Percentiles rank a stretch among this genome's conserved stretches.
phyloP scores from a whole-genome alignment of 2,329 filamentous ascomycete species.

The Sarocladiaceae sp. region DNA sequence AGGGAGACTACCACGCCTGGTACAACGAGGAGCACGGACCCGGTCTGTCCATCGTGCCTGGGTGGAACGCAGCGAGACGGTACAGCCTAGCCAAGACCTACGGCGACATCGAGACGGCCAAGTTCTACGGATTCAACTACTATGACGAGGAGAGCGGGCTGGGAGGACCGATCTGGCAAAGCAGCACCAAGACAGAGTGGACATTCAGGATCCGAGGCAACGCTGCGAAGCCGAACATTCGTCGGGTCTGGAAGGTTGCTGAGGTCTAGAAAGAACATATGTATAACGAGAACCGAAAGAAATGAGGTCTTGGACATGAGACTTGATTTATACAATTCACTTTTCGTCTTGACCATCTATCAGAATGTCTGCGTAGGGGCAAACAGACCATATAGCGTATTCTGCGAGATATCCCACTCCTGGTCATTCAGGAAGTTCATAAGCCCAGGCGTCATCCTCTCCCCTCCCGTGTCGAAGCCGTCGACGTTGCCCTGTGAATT shows the following conservation, averaged over 20 bases:
- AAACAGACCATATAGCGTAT: conserved; percentile 24
- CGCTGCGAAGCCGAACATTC: conserved; percentile 14
- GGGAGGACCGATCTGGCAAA: conserved; percentile 13
- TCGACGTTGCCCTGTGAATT: conserved; percentile 19
- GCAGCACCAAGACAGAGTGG: conserved; percentile 13
- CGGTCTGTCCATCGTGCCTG: conserved; percentile 12
- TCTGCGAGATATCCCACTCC: conserved; percentile 24
- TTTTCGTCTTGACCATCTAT: not conserved
- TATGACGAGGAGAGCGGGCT: conserved; percentile 14
- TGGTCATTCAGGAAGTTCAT: conserved; percentile 23
- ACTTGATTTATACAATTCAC: not conserved
- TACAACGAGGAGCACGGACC: conserved; percentile 13
- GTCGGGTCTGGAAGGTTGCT: conserved; percentile 12
- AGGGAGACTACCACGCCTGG: conserved; percentile 14
- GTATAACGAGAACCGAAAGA: too few species aligned
- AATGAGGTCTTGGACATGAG: not conserved
- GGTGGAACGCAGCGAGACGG: conserved; percentile 12
- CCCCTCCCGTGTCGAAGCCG: conserved; percentile 13
- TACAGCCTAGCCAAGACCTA: conserved; percentile 11
- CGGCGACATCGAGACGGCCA: conserved; percentile 11
- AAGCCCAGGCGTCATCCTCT: conserved; percentile 17
- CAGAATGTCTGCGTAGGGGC: conserved; percentile 21
- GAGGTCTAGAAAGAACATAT: not conserved
- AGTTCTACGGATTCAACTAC: conserved; percentile 14
- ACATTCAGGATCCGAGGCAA: conserved; percentile 13